Evolutionary conservation across 192 early-diverging fungal species (phyloP).

Genomic region (Bifiguratus adelaidae): DNA sequence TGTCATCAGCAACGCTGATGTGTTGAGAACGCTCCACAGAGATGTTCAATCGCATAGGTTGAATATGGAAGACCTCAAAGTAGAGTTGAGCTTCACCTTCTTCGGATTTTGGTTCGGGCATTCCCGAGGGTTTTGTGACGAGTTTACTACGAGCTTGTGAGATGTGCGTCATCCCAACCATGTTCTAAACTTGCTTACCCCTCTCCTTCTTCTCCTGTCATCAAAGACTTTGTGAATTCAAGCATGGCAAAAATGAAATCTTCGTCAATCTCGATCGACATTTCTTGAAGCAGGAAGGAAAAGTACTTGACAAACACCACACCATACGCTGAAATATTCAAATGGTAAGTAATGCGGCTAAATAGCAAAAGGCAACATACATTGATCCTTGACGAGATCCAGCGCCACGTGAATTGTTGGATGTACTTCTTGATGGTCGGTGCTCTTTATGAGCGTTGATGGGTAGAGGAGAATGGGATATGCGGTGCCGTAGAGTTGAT

Average conservation of each 20-base stretch:
- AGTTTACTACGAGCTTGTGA: neutral
- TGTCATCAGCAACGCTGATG: conserved; percentile 40
- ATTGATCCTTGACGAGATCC: conserved; percentile 68
- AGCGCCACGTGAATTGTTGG: conserved; percentile 49
- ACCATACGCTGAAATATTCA: conserved; percentile 39
- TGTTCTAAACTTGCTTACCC: conserved; percentile 13
- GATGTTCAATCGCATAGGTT: conserved; percentile 77
- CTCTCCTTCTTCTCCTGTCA: conserved; percentile 24
- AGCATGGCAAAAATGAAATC: conserved; percentile 66
- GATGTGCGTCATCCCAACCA: neutral
- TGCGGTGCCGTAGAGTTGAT: conserved; percentile 64
- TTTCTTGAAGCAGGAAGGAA: conserved; percentile 69
- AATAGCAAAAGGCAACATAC: conserved; percentile 3
- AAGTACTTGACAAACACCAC: conserved; percentile 82
- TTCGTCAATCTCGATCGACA: conserved; percentile 82
- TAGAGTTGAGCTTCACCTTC: conserved; percentile 57
- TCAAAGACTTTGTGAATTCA: conserved; percentile 69
- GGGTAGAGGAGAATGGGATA: conserved; percentile 81
- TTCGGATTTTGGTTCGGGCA: conserved; percentile 43
- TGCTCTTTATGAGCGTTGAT: conserved; percentile 54
- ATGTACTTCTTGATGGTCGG: conserved; percentile 20
- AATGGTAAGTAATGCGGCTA: neutral
- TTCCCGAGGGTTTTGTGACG: conserved; percentile 2
- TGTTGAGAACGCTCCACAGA: conserved; percentile 68
- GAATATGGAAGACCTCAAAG: conserved; percentile 80